Percentiles rank a stretch among this genome's conserved stretches.
Evolutionary conservation across 805 yeast species (phyloP).

Genomic region (Pichia rugopelliculosa): DNA sequence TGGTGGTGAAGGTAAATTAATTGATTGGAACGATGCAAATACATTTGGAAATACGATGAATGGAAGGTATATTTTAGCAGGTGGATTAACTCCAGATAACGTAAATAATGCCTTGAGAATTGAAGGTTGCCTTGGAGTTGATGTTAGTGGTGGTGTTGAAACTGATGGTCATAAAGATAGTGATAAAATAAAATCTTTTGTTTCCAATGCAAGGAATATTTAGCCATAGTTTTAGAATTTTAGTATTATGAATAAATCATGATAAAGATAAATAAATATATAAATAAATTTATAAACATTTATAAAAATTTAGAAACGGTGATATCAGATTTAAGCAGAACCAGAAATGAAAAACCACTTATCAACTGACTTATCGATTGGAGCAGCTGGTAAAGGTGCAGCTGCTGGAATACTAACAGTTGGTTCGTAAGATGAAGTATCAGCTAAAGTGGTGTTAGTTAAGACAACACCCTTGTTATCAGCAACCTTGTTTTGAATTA

Average conservation of each 20-base stretch:
- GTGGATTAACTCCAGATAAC: constrained; percentile 78
- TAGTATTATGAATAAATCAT: neutral
- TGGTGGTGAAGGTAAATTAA: constrained; percentile 86
- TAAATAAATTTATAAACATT: neutral
- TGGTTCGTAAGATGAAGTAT: constrained; percentile 47
- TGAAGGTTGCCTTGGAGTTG: constrained; percentile 75
- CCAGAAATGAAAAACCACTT: constrained; percentile 98
- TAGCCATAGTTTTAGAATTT: neutral
- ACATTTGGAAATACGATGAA: constrained; percentile 26
- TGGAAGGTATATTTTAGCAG: constrained; percentile 64
- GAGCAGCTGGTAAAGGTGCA: constrained; percentile 71
- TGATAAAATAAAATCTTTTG: constrained; percentile 51
- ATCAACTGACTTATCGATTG: constrained; percentile 93
- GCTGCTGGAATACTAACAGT: constrained; percentile 60
- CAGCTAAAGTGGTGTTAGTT: constrained; percentile 64
- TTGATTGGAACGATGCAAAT: constrained; percentile 60
- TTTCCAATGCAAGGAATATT: constrained; percentile 39
- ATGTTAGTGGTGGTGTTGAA: constrained; percentile 95
- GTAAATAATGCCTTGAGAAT: constrained; percentile 45
- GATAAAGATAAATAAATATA: neutral
- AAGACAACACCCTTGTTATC: constrained; percentile 63
- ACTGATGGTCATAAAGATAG: constrained; percentile 66
- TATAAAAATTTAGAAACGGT: neutral
- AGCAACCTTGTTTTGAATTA: constrained; percentile 54
- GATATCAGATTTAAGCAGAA: constrained; percentile 32